These are phyloP conservation scores for Kazachstania kunashirensis DNA, from an alignment of 805 yeast genomes.

Conservation along the genomic window DNA sequence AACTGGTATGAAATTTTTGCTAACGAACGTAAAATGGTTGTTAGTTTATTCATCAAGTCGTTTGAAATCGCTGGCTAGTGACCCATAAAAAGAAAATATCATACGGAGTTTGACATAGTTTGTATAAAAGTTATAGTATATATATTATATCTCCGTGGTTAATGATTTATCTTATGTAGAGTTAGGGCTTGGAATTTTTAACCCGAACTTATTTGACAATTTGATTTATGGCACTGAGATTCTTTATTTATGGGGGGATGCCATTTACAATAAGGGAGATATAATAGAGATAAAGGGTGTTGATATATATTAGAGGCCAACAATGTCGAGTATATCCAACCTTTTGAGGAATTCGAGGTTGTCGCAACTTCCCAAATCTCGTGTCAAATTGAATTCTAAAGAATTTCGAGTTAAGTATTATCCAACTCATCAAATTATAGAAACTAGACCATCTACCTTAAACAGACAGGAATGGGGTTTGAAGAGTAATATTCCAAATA, in stretches of 20 bases:
- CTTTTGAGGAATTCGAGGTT: conserved; percentile 24
- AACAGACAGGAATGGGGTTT: conserved; percentile 67
- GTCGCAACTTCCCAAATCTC: conserved; percentile 26
- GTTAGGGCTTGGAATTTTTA: no score
- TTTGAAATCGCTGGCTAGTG: conserved; percentile 5
- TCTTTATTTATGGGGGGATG: no score
- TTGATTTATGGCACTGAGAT: no score
- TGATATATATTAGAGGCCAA: no score
- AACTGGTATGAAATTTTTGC: conserved; percentile 69
- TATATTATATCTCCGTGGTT: no score
- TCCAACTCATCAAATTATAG: conserved; percentile 69
- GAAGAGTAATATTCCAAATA: conserved; percentile 58
- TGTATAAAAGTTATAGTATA: no score
- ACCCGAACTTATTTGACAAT: no score
- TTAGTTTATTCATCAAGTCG: conserved; percentile 58
- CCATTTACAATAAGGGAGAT: no score
- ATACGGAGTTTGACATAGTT: no score
- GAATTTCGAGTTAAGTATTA: conserved; percentile 12
- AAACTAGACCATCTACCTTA: conserved; percentile 56
- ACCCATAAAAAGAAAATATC: no score
- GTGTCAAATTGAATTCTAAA: conserved; percentile 2
- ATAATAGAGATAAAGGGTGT: no score
- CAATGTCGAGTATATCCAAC: conserved; percentile 5
- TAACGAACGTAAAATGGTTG: conserved; percentile 79
- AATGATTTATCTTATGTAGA: no score